Evolutionary conservation across 2,329 filamentous ascomycete species (phyloP).

Genomic region (Aspergillus sp.): DNA sequence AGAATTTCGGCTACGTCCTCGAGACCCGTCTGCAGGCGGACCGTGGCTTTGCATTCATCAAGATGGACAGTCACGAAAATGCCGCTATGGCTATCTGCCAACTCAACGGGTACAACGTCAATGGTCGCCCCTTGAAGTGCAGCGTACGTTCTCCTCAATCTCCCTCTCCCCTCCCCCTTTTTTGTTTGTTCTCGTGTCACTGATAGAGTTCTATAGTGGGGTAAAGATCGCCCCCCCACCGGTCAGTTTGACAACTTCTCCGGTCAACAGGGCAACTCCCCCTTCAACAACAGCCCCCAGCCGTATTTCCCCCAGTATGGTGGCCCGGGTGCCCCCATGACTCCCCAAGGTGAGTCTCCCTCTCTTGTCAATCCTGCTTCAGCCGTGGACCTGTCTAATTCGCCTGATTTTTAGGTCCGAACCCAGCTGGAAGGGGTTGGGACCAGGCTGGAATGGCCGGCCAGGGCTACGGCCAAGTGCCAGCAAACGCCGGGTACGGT

Average conservation of each 20-base stretch:
- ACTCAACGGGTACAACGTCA: conserved; percentile 96
- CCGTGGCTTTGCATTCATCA: conserved; percentile 96
- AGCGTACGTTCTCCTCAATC: conserved; percentile 69
- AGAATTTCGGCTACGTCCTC: conserved; percentile 96
- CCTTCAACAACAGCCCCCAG: conserved; percentile 71
- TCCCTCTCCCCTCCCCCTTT: conserved; percentile 28
- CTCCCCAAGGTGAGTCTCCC: conserved; percentile 51
- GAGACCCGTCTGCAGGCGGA: conserved; percentile 98
- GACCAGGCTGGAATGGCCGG: conserved; percentile 51
- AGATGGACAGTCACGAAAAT: conserved; percentile 98
- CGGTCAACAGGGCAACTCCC: conserved; percentile 71
- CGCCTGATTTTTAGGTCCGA: conserved; percentile 45
- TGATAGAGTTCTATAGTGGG: conserved; percentile 70
- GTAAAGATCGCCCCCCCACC: conserved; percentile 94
- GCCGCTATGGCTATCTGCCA: conserved; percentile 98
- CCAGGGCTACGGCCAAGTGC: conserved; percentile 60
- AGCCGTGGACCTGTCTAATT: conserved; percentile 10
- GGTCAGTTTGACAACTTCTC: conserved; percentile 80
- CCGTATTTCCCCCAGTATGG: conserved; percentile 93
- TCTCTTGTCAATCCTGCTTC: not conserved
- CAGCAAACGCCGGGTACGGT: conserved; percentile 78
- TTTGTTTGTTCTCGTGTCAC: conserved; percentile 4
- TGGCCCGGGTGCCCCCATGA: conserved; percentile 65
- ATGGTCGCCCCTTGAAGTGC: conserved; percentile 95
- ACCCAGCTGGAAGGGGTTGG: conserved; percentile 57